phyloP scores from a whole-genome alignment of 768 basidiomycete species.

The Mycena capillaripes region DNA sequence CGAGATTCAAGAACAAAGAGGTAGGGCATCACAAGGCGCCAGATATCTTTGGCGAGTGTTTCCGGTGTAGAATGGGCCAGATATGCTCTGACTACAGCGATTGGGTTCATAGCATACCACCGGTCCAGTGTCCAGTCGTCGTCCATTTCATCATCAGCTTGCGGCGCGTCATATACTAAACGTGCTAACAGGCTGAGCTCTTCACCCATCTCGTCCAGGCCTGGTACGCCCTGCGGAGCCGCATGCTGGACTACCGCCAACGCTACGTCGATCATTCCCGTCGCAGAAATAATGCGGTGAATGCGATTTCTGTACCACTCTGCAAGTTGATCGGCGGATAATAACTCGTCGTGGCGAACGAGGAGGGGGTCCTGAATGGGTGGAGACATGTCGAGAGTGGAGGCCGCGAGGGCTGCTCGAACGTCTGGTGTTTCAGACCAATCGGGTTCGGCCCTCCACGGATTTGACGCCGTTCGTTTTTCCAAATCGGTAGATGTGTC shows the following conservation, averaged over 20 bases:
- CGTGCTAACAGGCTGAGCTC: slow-evolving; percentile 90
- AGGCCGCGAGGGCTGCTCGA: slow-evolving; percentile 48
- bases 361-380: slow-evolving; percentile 11
- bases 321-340: slow-evolving; percentile 63
- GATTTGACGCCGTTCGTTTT: slow-evolving; percentile 41
- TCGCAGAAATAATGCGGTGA: slow-evolving; percentile 68
- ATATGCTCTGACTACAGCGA: slow-evolving; percentile 80
- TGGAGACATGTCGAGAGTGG: slow-evolving; percentile 17
- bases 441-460: slow-evolving; percentile 70
- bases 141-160: slow-evolving; percentile 52
- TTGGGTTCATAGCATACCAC: slow-evolving; percentile 80
- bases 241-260: slow-evolving; percentile 88
- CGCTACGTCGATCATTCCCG: slow-evolving; percentile 86
- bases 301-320: slow-evolving; percentile 84
- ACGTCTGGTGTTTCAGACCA: slow-evolving; percentile 68
- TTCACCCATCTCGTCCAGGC: slow-evolving; percentile 90
- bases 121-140: slow-evolving; percentile 83
- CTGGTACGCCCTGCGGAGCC: slow-evolving; percentile 82
- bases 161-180: slow-evolving; percentile 86
- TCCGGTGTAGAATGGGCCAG: slow-evolving; percentile 78
- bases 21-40: slow-evolving; percentile 89
- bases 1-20: slow-evolving; percentile 92
- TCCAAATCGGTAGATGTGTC: slow-evolving; percentile 66
- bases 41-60: slow-evolving; percentile 76
- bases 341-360: slow-evolving; percentile 29